phyloP scores from a whole-genome alignment of 352 stramenopile genomes.

The Pythium aquatile region DNA sequence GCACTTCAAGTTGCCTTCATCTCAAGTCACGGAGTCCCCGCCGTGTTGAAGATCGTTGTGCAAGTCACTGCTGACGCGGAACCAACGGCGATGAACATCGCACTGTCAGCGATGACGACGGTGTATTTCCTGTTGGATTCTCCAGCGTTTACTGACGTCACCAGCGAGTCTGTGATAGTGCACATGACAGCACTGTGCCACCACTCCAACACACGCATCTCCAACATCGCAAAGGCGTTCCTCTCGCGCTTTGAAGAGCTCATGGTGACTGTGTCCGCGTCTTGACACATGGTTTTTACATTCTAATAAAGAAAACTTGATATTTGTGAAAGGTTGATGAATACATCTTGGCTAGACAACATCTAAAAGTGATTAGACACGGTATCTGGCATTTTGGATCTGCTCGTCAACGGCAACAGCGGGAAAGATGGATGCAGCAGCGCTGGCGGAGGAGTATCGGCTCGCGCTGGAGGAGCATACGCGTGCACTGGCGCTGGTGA shows the following conservation, averaged over 20 bases:
- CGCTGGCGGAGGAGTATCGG: constrained; percentile 34
- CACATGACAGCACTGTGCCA: constrained; percentile 35
- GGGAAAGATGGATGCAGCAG: constrained; percentile 17
- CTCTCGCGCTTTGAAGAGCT: constrained; percentile 46
- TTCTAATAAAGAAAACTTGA: neutral
- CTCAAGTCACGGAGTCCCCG: constrained; percentile 40
- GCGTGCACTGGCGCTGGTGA: constrained; percentile 31
- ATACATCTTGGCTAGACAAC: neutral
- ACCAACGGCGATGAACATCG: constrained; percentile 35
- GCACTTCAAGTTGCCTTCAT: constrained; percentile 58
- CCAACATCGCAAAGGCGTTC: constrained; percentile 51
- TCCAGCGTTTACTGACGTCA: constrained; percentile 40
- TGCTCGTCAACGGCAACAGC: neutral
- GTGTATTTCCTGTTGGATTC: constrained; percentile 74
- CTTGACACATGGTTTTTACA: neutral
- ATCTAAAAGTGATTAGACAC: neutral
- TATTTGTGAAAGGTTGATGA: neutral
- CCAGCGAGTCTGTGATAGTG: constrained; percentile 28
- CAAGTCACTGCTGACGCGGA: constrained; percentile 17
- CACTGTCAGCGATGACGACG: constrained; percentile 55
- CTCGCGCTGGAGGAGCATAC: constrained; percentile 41
- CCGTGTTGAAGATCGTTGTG: constrained; percentile 46
- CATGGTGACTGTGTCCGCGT: constrained; percentile 16
- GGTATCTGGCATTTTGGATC: neutral
- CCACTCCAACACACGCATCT: constrained; percentile 41